These are phyloP conservation scores for Talaromyces atroroseus DNA, from an alignment of 2,329 filamentous ascomycete species.

Conservation along the genomic window DNA sequence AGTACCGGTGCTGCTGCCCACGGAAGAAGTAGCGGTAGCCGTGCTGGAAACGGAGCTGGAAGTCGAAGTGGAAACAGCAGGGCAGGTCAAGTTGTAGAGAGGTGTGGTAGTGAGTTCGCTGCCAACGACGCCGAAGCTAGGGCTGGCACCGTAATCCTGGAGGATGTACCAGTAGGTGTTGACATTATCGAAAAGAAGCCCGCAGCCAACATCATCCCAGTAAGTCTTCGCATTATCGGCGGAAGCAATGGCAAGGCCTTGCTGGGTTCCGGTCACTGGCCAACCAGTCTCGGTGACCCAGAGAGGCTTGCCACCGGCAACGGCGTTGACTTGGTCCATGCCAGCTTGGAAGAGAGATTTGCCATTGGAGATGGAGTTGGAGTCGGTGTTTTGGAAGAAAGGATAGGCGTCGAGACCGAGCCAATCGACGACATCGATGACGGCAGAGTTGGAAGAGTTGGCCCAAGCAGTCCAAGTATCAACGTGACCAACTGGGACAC, in stretches of 20 bases:
- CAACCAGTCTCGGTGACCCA: slow-evolving; percentile 90
- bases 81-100: slow-evolving; percentile 35
- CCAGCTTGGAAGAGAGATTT: slow-evolving; percentile 64
- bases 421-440: slow-evolving; percentile 69
- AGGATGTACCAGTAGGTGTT: slow-evolving; percentile 44
- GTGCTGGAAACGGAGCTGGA: slow-evolving; percentile 20
- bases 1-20: slow-evolving; percentile 20
- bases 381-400: slow-evolving; percentile 68
- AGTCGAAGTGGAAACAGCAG: slow-evolving; percentile 14
- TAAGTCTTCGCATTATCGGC: slow-evolving; percentile 67
- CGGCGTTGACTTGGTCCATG: slow-evolving; percentile 54
- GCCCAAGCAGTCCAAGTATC: slow-evolving; percentile 82
- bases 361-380: slow-evolving; percentile 61
- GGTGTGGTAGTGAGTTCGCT: slow-evolving; percentile 31
- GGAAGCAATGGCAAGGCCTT: slow-evolving; percentile 59
- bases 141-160: slow-evolving; percentile 31
- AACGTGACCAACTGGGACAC: slow-evolving; percentile 68
- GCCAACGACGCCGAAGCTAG: slow-evolving; percentile 37
- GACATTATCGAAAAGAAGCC: slow-evolving; percentile 31
- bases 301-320: slow-evolving; percentile 62
- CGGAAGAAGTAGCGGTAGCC: slow-evolving; percentile 18
- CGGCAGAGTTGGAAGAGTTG: slow-evolving; percentile 64
- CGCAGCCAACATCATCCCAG: slow-evolving; percentile 75
- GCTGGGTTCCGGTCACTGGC: slow-evolving; percentile 64
- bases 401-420: slow-evolving; percentile 79